Evolutionary conservation across 805 yeast genomes (phyloP).

Genomic region (Pachysolen tannophilus): DNA sequence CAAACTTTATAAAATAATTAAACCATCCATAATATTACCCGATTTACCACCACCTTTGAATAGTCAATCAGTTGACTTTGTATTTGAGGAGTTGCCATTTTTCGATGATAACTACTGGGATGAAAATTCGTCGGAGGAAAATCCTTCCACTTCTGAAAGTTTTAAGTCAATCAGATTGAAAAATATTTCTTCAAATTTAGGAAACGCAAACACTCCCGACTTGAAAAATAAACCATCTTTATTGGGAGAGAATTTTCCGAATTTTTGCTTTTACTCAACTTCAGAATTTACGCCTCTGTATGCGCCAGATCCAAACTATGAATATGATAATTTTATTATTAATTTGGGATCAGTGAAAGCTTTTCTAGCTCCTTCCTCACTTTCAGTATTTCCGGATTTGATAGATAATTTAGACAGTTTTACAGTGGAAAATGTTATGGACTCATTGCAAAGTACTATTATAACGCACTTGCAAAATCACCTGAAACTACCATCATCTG

Average conservation of each 20-base stretch:
- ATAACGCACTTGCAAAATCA: conserved; percentile 33
- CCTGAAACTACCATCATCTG: conserved; percentile 23
- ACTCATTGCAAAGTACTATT: conserved; percentile 54
- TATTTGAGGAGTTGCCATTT: conserved; percentile 28
- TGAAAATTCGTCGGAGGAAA: conserved; percentile 11
- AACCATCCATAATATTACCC: conserved; percentile 59
- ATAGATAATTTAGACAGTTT: conserved; percentile 30
- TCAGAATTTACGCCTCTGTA: conserved; percentile 7
- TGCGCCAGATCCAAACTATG: conserved; percentile 30
- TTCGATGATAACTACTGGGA: too few relatives aligned
- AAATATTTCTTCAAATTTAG: conserved; percentile 2
- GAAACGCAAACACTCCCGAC: not conserved
- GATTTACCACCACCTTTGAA: conserved; percentile 53
- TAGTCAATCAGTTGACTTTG: conserved; percentile 34
- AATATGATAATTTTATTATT: conserved; percentile 46
- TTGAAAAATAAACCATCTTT: not conserved
- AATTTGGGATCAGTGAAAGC: conserved; percentile 46
- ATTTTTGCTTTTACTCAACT: conserved; percentile 7
- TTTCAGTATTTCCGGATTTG: conserved; percentile 20
- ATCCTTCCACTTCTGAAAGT: conserved; percentile 15
- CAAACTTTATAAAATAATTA: conserved; percentile 41
- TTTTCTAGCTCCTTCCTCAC: conserved; percentile 32
- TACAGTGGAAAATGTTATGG: conserved; percentile 46
- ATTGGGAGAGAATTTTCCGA: not conserved
- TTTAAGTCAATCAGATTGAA: not conserved